Percentiles rank a stretch among this genome's conserved stretches.
Evolutionary conservation across 805 yeast species (phyloP).

Genomic region (Metschnikowia vanudenii): DNA sequence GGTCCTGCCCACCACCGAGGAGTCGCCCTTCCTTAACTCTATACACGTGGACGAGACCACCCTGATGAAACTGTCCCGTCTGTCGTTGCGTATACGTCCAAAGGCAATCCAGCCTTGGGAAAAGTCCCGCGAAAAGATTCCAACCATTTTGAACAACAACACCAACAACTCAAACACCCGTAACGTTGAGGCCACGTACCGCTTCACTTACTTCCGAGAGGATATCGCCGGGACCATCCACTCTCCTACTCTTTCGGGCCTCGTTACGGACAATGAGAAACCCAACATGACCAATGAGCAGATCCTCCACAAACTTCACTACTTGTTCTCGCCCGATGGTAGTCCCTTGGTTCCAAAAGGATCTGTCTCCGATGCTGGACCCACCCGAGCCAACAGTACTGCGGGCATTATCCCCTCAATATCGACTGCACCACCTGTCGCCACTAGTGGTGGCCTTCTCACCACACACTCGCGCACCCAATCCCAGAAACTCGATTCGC

Average conservation of each 20-base stretch:
- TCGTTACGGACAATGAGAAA: conserved; percentile 26
- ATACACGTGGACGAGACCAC: conserved; percentile 34
- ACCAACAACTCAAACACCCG: neutral
- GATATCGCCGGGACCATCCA: conserved; percentile 87
- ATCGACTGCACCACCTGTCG: neutral
- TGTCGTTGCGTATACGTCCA: conserved; percentile 61
- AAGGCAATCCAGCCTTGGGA: conserved; percentile 76
- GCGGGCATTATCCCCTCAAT: neutral
- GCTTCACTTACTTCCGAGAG: conserved; percentile 92
- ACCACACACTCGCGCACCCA: conserved; percentile 1
- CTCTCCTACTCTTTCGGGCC: conserved; percentile 82
- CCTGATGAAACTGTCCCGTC: conserved; percentile 39
- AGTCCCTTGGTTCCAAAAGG: conserved; percentile 2
- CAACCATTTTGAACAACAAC: conserved; percentile 29
- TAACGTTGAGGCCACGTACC: conserved; percentile 40
- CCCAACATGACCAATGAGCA: conserved; percentile 14
- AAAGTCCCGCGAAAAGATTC: conserved; percentile 28
- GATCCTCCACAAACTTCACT: conserved; percentile 10
- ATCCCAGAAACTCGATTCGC: conserved; percentile 8
- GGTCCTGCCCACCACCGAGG: conserved; percentile 22
- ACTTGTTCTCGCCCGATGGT: conserved; percentile 8
- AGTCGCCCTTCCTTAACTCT: conserved; percentile 30
- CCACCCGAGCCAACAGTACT: neutral
- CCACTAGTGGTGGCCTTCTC: neutral
- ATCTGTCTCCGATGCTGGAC: neutral